Evolutionary conservation across 1,139 yeast genomes (phyloP), one percentile per base, ranked within the genome.

Genomic region (Blastobotrys illinoisensis): DNA sequence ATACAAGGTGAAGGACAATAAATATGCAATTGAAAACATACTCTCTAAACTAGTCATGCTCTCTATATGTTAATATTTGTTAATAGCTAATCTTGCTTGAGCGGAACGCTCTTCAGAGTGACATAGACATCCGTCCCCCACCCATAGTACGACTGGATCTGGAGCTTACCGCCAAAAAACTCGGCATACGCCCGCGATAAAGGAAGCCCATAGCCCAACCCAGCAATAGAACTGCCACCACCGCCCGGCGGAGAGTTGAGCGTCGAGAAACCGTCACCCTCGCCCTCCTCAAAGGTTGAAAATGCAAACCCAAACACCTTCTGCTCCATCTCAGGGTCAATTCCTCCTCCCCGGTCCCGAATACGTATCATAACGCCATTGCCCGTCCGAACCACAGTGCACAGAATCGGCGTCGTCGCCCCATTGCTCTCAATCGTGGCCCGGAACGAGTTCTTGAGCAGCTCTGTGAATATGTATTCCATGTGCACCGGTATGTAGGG

Each of bases 201-300:
- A 1, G 98, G 98, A 53, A 91, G 71, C 0, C 99, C 99, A 67
- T 89, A 91, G 0, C 99, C 99, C 88, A 93, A 86, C 0, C 99
- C 99, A 0, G 97, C 97, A 36, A 90, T 88, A 5, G 82, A 79
- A 63, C 85, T 82, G 0, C 86, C 85, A 1, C 85, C 87, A 43
- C 66, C 70, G 0, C 90, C 95, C 0, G 95, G 95, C 18, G 88
- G 83, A 18, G 81, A 80, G 63, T 86, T 86, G 54, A 83, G 71
- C 0, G 87, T 71, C 5, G 68, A 50, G 52, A 67, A 69, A 9
- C 86, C 74, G 23, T 66, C 86, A 7, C 75, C 78, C 60, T 79
- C 83, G n/a, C 72, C 72, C 2, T 79, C 75, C 51, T 82, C 85
- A 56, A 81, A 88, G 0, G 97, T 88, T 2, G 95, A 79, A 69